phyloP scores from a whole-genome alignment of 495 filamentous ascomycete genomes.

The Poronia punctata region DNA sequence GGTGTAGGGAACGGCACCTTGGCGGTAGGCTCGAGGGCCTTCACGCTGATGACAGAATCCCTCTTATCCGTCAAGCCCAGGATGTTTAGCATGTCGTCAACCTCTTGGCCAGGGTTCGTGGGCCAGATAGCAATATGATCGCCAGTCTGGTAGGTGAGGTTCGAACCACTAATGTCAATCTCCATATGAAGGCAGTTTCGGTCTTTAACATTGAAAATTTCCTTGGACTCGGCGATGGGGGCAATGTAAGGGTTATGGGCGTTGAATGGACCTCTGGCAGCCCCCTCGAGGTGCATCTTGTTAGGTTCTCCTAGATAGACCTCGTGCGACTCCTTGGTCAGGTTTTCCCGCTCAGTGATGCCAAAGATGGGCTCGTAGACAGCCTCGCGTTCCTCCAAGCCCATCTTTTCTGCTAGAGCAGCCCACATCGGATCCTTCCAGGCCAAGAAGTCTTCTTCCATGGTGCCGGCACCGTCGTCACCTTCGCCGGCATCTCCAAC shows the following conservation, averaged over 20 bases:
- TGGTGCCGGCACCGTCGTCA: slow-evolving; percentile 96
- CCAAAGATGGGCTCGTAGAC: slow-evolving; percentile 91
- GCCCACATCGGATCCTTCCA: slow-evolving; percentile 99
- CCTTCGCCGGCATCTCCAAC: slow-evolving; percentile 90
- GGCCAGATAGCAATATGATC: slow-evolving; percentile 98
- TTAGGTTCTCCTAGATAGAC: slow-evolving; percentile 97
- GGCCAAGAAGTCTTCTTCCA: slow-evolving; percentile 98
- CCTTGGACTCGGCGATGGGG: slow-evolving; percentile 80
- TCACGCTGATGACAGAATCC: slow-evolving; percentile 79
- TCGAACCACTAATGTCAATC: slow-evolving; percentile 80
- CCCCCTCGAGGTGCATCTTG: slow-evolving; percentile 85
- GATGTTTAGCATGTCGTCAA: slow-evolving; percentile 79
- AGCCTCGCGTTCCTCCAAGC: slow-evolving; percentile 88
- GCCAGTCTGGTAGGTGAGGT: slow-evolving; percentile 86
- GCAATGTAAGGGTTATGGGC: slow-evolving; percentile 96
- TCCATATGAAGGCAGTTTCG: slow-evolving; percentile 98
- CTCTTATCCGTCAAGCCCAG: slow-evolving; percentile 70
- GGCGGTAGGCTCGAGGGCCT: slow-evolving; percentile 88
- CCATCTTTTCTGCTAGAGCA: slow-evolving; percentile 72
- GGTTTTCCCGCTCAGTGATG: slow-evolving; percentile 67
- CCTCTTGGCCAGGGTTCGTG: slow-evolving; percentile 87
- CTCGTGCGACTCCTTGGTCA: slow-evolving; percentile 68
- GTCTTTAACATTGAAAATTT: slow-evolving; percentile 86
- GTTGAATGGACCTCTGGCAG: slow-evolving; percentile 84
- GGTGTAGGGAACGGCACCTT: slow-evolving; percentile 97